Evolutionary conservation across 345 rosid species (phyloP), one percentile per base, ranked within the genome.

Genomic region (Aegle marmelos): DNA sequence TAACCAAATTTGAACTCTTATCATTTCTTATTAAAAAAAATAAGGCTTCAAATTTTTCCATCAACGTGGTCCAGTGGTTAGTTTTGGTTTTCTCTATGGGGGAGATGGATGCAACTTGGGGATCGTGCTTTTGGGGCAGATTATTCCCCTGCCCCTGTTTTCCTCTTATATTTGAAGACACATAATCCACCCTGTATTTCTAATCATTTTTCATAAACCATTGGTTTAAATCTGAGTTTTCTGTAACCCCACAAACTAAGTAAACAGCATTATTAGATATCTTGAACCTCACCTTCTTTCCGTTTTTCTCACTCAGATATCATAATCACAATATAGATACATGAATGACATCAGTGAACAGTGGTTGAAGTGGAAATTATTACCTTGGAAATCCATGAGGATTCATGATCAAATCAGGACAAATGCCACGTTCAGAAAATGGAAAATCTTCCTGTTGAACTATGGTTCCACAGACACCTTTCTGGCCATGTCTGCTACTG

Each of bases 321-420:
- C 59, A 50, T 70, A 70, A 70, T 14, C 6, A 27, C 19, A 48
- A 17, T 31, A 70, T 8, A 6, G 21, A 72, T 9, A 30, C 13
- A 54, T 53, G 24, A 31, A 54, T 56, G 30, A 69, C 10, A 13
- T 33, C 64, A 33, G 24, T 31, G 14, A 61, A 27, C 4, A 21
- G 50, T 33, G 13, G 70, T 75, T 10, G 24, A 33, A 48, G 70
- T 6, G 67, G 54, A 71, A 83, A 54, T 28, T 30, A 24, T 76
- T 76, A 93, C 98, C 99, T 93, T 65, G 99, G 99, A 83, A 95
- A 95, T 36, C 99, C 98, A 89, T 95, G 99, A 76, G 98, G 99
- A 73, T 95, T 95, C 98, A 95, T 95, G 75, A 93, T 95, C 73
- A 95, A 85, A 87, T 95, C 99, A 73, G 98, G 95, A 83, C 99